Evolutionary conservation across 2,329 filamentous ascomycete genomes (phyloP), one percentile per base, ranked within the genome.

Genomic region (Fusarium sp.): DNA sequence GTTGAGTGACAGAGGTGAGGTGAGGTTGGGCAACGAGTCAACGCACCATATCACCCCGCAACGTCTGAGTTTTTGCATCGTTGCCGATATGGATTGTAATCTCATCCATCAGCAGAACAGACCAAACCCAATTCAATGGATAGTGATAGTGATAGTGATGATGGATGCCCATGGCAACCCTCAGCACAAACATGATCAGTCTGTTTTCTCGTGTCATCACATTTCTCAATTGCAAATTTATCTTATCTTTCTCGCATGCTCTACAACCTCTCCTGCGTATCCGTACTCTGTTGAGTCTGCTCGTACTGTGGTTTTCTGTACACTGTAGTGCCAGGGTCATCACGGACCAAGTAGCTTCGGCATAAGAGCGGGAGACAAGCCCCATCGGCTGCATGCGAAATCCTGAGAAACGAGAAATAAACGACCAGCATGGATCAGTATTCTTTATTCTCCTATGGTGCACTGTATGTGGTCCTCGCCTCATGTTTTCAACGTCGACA

Each of bases 261-360:
- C 27, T 54, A 36, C 54, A 47, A 46, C 15, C 27, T 39, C 33
- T 50, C 62, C 62, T 39, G 36, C 46, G 41, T 67, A 67, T 67
- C 64, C 54, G 46, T 67, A 62, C 64, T 67, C 44, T 62, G 47
- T 41, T 33, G 36, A 54, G 54, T 62, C 38, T 53, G 22, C 42
- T 54, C 47, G 33, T 44, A 49, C 42, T 59, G 44, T 52, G 42
- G 33, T 45, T 55, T 61, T 60, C 52, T 47, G 39, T 50, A 18
- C 41, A 25, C 54, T 72, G 54, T 47, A 70, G 39, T 45, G 60
- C 22, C 68, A 74, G 61, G 71, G 68, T 74, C 31, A 42, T 55
- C 71, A 74, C 71, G 54, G 71, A 58, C 71, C 71, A 65, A 35
- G 41, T 38, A 66, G 45, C 65, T 73, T 74, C 67, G 63, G 63